Evolutionary conservation across 768 basidiomycete genomes (phyloP), one percentile per base, ranked within the genome.

Genomic region (Kwoniella sp.): DNA sequence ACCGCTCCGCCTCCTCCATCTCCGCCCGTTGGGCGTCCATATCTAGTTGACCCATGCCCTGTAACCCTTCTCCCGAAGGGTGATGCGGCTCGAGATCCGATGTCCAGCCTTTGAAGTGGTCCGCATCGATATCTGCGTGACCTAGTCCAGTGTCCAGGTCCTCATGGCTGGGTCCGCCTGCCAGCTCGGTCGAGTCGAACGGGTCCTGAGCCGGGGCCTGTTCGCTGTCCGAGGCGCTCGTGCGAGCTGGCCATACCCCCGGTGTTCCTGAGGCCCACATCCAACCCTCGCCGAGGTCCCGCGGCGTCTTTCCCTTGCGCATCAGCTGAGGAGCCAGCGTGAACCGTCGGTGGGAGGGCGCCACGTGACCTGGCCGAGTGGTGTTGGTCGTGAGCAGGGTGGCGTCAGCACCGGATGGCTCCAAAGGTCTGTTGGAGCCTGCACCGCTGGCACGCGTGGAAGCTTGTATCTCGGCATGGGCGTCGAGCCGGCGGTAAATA

Each of bases 261-360:
- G 41, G 38, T n/a, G 39, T 26, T 3, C 59, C 59, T 5, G 50
- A 45, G 29, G 48, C 43, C 63, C 63, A 65, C 63, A 65, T 65
- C 63, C 63, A 65, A 6, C 43, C 57, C 29, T 65, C 60, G 5
- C 62, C 62, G n/a, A 32, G 17, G 36, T 52, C 54, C 36, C 51
- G 39, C 1, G 63, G 59, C 20, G 12, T 31, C 25, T 45, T 56
- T 4, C 60, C 64, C 27, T 44, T 48, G 17, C 64, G 34, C 42
- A 46, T 56, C 2, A 53, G 10, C 0, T 37, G 44, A 9, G 27
- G 8, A 10, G 50, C 26, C 45, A 65, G 41, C 31, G 50, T 56
- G 48, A 70, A 70, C 17, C 68, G 56, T 11, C 51, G 49, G 41
- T 67, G 63, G 10, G 59, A 59, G 20, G 65, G 59, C 10, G 65